phyloP scores from a whole-genome alignment of 257 asterid genomes.

The Petrea volubilis region DNA sequence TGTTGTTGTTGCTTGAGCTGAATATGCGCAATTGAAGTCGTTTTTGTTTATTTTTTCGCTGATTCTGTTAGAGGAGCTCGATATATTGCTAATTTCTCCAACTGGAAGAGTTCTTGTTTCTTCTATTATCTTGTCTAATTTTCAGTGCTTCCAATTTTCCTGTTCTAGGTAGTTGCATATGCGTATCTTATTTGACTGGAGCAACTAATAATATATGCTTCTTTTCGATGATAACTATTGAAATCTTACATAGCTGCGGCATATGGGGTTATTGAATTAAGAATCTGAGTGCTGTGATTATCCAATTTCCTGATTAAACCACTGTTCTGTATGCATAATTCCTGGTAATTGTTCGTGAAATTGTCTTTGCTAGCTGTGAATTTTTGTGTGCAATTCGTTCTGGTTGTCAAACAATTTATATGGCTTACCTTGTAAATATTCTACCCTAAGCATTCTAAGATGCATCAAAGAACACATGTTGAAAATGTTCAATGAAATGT shows the following conservation, averaged over 20 bases:
- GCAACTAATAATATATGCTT: neutral
- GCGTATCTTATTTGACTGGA: neutral
- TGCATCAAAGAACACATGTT: constrained; percentile 1
- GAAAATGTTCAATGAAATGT: neutral
- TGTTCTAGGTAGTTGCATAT: neutral
- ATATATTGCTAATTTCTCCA: neutral
- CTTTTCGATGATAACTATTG: neutral
- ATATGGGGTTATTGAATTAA: constrained; percentile 3
- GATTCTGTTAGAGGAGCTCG: constrained; percentile 14
- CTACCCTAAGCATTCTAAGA: neutral
- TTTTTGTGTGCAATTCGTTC: neutral
- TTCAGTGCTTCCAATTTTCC: neutral
- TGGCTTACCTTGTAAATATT: neutral
- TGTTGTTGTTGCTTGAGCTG: neutral
- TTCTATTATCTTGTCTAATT: neutral
- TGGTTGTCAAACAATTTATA: neutral
- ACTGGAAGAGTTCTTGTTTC: neutral
- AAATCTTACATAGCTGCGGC: neutral
- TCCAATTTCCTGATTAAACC: neutral
- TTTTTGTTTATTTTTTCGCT: too few relatives aligned
- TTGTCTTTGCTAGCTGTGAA: neutral
- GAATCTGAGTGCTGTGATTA: constrained; percentile 12
- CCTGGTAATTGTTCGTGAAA: neutral
- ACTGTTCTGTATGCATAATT: neutral
- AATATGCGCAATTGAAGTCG: too few relatives aligned